These are phyloP conservation scores for Russula vinacea DNA, from an alignment of 768 basidiomycete species.

Conservation along the genomic window DNA sequence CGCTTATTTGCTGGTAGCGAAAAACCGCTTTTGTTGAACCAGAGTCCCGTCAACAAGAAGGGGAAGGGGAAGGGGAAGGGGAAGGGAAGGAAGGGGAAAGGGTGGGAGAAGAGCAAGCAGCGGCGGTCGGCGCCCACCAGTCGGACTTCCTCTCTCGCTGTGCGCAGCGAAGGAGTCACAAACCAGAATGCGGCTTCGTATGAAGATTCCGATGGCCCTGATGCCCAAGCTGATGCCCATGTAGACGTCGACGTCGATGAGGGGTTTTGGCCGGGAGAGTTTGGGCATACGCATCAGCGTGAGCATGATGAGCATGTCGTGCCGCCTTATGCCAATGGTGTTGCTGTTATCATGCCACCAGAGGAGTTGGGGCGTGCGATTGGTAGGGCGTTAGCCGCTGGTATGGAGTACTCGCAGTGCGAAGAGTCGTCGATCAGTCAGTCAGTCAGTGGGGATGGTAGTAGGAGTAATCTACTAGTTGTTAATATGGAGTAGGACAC, in stretches of 20 bases:
- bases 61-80: background rate
- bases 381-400: constrained; percentile 16
- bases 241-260: background rate
- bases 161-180: background rate
- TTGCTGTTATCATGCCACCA: constrained; percentile 7
- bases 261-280: constrained; percentile 14
- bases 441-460: background rate
- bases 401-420: background rate
- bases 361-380: constrained; percentile 24
- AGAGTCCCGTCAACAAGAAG: background rate
- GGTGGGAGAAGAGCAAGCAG: background rate
- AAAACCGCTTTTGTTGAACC: background rate
- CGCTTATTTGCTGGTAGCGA: constrained; percentile 7
- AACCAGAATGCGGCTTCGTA: background rate
- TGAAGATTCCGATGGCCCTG: background rate
- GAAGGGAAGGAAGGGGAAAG: background rate
- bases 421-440: too few relatives aligned
- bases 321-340: background rate
- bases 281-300: background rate
- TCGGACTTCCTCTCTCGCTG: background rate
- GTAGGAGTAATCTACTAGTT: background rate
- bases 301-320: background rate
- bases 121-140: background rate
- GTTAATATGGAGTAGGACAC: background rate
- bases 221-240: background rate